Evolutionary conservation across 345 rosid genomes (phyloP), one percentile per base, ranked within the genome.

Genomic region (Hypericum androsaemum): DNA sequence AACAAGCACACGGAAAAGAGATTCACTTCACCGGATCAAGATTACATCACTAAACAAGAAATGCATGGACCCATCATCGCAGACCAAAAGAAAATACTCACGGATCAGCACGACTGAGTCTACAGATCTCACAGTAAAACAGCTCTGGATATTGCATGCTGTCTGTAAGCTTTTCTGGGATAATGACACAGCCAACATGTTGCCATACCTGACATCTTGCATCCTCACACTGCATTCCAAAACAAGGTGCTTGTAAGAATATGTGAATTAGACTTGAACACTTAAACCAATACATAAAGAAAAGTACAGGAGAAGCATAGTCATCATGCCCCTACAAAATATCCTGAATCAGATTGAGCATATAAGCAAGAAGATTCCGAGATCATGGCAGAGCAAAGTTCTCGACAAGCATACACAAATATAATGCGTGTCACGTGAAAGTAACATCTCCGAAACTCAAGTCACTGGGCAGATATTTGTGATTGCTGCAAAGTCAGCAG

Each of bases 101-200:
- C 98, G 97, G 98, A 65, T 92, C 98, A 66, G 95, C 94, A 49
- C 95, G 84, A 60, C 74, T 69, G 56, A 94, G 94, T 54, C 99
- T 85, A 63, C 95, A 88, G 53, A 80, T 61, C 71, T 88, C 97
- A 62, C 99, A 92, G 53, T 77, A 88, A 70, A 81, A 92, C 54
- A 69, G 37, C 39, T 88, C 90, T 35, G 95, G 95, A 70, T 73
- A 47, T 16, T 69, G 82, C 10, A 12, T 73, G 54, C 77, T 86
- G 52, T 92, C 90, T 72, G 60, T 58, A 39, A 84, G 80, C 65
- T 80, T 88, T 59, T 88, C 94, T 35, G 90, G 82, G 60, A 88
- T 64, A 54, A 81, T 38, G 63, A 88, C 95, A 69, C 98, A 92
- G 47, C 72, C 67, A 60, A 83, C 61, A 53, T 92, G 98, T 47